These are phyloP conservation scores for Aspergillus sp. DNA, from an alignment of 2,329 filamentous ascomycete genomes.

Conservation along the genomic window DNA sequence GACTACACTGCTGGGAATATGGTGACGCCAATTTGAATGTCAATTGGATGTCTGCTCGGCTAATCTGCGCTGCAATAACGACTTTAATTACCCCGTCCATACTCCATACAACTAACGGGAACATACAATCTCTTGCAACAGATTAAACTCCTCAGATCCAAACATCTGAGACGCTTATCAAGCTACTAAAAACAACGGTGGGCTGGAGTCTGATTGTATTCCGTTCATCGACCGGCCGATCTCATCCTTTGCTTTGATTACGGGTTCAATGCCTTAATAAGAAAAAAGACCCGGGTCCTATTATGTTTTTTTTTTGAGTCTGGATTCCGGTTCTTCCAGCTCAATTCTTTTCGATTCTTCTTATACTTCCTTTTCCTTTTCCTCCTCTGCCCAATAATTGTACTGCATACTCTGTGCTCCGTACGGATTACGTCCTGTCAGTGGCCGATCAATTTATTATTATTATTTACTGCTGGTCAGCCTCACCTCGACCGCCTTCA, in stretches of 20 bases:
- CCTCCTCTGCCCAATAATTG: constrained; percentile 10
- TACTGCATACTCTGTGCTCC: not conserved
- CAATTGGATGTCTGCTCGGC: too few species aligned
- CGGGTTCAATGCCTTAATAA: not conserved
- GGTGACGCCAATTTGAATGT: too few species aligned
- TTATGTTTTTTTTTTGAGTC: too few species aligned
- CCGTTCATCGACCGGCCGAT: constrained; percentile 7
- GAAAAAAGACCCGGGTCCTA: too few species aligned
- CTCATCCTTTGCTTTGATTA: constrained; percentile 16
- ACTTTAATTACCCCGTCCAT: not conserved
- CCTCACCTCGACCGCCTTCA: constrained; percentile 25
- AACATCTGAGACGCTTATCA: not conserved
- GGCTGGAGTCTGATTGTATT: not conserved
- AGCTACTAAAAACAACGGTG: not conserved
- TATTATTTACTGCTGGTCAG: constrained; percentile 10
- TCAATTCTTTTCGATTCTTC: constrained; percentile 5
- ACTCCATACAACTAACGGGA: not conserved
- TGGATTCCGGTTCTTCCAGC: too few species aligned
- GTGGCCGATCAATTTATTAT: constrained; percentile 4
- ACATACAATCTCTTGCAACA: not conserved
- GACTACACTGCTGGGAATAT: too few species aligned
- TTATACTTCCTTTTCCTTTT: constrained; percentile 10
- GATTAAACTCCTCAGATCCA: not conserved
- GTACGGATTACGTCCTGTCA: too few species aligned
- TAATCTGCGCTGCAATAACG: not conserved